Base-by-base conservation (phyloP, 2,329 filamentous ascomycete species). In the Stachybotrys elegans region DNA sequence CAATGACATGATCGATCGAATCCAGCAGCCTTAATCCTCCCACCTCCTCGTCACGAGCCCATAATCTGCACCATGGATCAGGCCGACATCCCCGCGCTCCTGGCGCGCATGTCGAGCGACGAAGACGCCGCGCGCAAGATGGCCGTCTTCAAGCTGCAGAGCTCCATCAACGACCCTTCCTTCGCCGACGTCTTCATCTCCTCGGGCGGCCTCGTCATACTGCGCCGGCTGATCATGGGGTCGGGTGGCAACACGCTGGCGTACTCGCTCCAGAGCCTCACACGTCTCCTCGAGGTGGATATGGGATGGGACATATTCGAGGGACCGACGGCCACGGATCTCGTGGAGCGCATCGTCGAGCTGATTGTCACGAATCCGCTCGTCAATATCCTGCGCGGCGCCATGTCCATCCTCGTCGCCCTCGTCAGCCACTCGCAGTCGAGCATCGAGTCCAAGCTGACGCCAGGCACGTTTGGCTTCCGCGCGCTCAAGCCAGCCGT, bases 141-240 rank as follows among this genome's bases (percentile, higher is more conserved):
- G 88, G 93, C 93, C 48, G 93, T 94, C 48, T 98, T 98, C 79
- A 96, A 96, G 71, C 81, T 98, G 52, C 93, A 98, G 68, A 85
- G 81, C 51, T 90, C 88, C 50, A 95, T 98, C 67, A 92, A 91
- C 62, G 93, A 98, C 68, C 92, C 92, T 21, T 86, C 90, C 41
- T 97, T 97, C 65, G 93, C 93, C 58, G 93, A 97, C 65, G 83
- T 94, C 56, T 98, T 98, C 70, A 95, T 97, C 49, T 83, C 86
- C 42, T 87, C 90, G 40, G 90, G 90, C 45, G 93, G 93, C 4
- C 75, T 97, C 51, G 76, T 83, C 53, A 83, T 92, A 53, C 71
- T 98, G 57, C 82, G 89, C 43, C 83, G 87, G 45, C 75, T 97
- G 43, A 89, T 93, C 51, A 82, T 97, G 74, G 80, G 81, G 52